Conservation (phyloP, 192 early-diverging fungal genomes). For the Coemansia sp. region DNA sequence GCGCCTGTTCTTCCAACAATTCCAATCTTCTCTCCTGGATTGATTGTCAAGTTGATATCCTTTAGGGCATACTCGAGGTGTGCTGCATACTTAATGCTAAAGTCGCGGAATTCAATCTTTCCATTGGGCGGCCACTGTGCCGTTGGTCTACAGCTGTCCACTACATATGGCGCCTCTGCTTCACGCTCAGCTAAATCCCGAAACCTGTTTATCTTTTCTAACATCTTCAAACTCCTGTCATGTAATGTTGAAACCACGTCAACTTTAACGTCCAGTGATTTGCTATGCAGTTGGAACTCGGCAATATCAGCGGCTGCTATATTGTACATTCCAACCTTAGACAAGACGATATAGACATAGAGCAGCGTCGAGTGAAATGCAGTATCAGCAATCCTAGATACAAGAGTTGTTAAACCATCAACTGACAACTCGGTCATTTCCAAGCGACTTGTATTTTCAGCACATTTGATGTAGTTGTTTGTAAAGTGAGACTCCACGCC, state of each 20-base stretch:
- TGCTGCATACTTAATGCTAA: conserved; percentile 17
- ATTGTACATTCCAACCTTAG: neutral
- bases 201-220: neutral
- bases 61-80: conserved; percentile 31
- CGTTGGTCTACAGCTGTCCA: conserved; percentile 4
- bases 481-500: conserved; percentile 59
- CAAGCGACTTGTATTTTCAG: conserved; percentile 61
- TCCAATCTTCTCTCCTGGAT: conserved; percentile 65
- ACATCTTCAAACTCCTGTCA: neutral
- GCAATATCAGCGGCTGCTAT: neutral
- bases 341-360: neutral
- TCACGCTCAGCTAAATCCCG: neutral
- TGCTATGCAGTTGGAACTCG: neutral
- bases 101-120: conserved; percentile 33
- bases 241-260: neutral
- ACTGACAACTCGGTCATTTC: neutral
- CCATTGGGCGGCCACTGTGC: conserved; percentile 23
- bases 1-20: conserved; percentile 61
- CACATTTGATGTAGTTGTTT: conserved; percentile 49
- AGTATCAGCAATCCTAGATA: neutral
- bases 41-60: conserved; percentile 51
- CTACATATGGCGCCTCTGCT: conserved; percentile 14
- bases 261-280: neutral
- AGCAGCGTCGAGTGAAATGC: neutral
- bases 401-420: neutral